Conservation (phyloP, 352 stramenopile genomes). For the Pythium scleroteichum region DNA sequence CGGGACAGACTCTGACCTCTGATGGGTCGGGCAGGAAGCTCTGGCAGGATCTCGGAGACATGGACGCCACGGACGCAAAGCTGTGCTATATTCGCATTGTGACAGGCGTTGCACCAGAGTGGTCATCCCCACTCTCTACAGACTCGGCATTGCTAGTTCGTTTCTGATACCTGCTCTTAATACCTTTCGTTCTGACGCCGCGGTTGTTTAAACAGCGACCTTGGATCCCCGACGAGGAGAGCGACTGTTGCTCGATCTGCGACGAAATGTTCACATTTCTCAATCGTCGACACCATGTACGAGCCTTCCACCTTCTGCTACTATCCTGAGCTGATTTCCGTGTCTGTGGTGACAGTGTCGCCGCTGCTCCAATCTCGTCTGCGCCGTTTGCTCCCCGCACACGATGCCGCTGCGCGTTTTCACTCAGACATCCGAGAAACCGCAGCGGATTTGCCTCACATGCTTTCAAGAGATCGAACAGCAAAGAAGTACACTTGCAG, state of each 20-base stretch:
- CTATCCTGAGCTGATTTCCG: no score
- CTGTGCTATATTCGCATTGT: conserved; percentile 58
- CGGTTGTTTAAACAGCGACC: conserved; percentile 34
- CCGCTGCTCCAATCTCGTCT: conserved; percentile 63
- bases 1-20: background rate
- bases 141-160: conserved; percentile 59
- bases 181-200: background rate
- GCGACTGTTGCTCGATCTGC: conserved; percentile 57
- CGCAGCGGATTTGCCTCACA: conserved; percentile 47
- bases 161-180: background rate
- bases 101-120: conserved; percentile 53
- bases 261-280: conserved; percentile 67
- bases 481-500: background rate
- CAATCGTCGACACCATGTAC: conserved; percentile 72
- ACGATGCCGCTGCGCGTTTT: conserved; percentile 54
- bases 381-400: conserved; percentile 61
- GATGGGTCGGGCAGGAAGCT: conserved; percentile 35
- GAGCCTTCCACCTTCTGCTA: conserved; percentile 8
- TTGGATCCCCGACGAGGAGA: conserved; percentile 68
- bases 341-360: conserved; percentile 40
- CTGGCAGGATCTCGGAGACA: conserved; percentile 64
- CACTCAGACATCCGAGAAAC: conserved; percentile 37
- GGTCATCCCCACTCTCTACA: conserved; percentile 45
- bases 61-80: conserved; percentile 45
- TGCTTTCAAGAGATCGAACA: conserved; percentile 43